Evolutionary conservation across 306 rosid genomes (phyloP).

Genomic region (Coriaria nepalensis): DNA sequence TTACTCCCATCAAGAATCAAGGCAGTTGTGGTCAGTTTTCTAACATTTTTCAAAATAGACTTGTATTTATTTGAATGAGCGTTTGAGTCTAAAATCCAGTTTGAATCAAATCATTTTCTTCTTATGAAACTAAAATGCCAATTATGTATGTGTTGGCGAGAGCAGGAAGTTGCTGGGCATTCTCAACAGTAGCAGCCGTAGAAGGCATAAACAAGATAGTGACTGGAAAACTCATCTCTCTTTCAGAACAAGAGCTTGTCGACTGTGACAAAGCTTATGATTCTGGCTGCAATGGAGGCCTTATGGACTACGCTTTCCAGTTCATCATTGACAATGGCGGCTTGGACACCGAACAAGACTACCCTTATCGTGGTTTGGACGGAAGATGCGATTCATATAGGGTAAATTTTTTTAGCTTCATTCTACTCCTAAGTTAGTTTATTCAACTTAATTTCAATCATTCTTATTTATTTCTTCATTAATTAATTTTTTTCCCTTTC

Average conservation of each 20-base stretch:
- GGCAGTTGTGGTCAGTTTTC: slow-evolving; percentile 59
- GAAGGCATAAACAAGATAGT: slow-evolving; percentile 76
- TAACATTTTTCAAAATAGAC: background rate
- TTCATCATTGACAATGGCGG: slow-evolving; percentile 82
- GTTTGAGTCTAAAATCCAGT: no score
- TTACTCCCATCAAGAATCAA: slow-evolving; percentile 65
- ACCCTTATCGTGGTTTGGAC: slow-evolving; percentile 55
- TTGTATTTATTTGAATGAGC: no score
- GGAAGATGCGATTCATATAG: slow-evolving; percentile 37
- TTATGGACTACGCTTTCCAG: slow-evolving; percentile 77
- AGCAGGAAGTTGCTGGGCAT: slow-evolving; percentile 96
- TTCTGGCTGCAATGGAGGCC: slow-evolving; percentile 81
- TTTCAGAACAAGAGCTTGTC: slow-evolving; percentile 86
- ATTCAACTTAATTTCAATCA: background rate
- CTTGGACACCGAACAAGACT: slow-evolving; percentile 67
- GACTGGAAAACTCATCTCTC: slow-evolving; percentile 52
- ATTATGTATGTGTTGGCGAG: background rate
- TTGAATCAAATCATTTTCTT: no score
- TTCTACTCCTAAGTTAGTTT: no score
- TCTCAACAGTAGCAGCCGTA: slow-evolving; percentile 71
- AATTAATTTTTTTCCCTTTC: background rate
- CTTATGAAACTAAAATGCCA: background rate
- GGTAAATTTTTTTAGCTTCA: slow-evolving; percentile 18
- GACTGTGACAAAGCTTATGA: slow-evolving; percentile 59
- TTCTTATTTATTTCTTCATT: background rate